Evolutionary conservation across 2,329 filamentous ascomycete genomes (phyloP).

Genomic region (Talaromyces verruculosus): DNA sequence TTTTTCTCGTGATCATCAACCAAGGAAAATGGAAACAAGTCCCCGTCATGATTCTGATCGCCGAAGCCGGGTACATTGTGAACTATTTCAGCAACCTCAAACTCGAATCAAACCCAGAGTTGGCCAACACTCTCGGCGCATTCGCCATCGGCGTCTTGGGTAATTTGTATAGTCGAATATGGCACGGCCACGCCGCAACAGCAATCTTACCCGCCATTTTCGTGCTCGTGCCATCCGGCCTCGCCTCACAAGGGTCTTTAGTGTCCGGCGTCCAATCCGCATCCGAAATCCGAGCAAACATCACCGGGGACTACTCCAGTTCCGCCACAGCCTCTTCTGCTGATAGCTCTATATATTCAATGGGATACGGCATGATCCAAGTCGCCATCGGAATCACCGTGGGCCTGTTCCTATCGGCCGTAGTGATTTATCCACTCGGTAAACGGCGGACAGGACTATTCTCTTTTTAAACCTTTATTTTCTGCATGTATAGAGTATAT

Average conservation of each 20-base stretch:
- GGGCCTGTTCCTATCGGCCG: constrained; percentile 47
- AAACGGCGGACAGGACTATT: constrained; percentile 49
- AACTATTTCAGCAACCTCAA: constrained; percentile 69
- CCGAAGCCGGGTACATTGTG: constrained; percentile 70
- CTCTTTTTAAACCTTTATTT: constrained; percentile 36
- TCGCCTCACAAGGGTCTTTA: constrained; percentile 58
- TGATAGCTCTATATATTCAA: constrained; percentile 45
- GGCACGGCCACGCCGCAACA: constrained; percentile 78
- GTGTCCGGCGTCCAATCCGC: constrained; percentile 59
- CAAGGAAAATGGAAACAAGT: constrained; percentile 78
- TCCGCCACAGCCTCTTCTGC: constrained; percentile 39
- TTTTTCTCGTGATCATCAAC: constrained; percentile 75
- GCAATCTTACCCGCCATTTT: constrained; percentile 87
- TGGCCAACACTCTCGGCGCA: constrained; percentile 75
- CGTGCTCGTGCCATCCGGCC: constrained; percentile 61
- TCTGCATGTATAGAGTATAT: not conserved
- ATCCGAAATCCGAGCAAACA: constrained; percentile 48
- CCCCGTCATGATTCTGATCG: constrained; percentile 73
- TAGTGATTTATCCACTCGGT: constrained; percentile 49
- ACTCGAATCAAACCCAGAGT: constrained; percentile 69
- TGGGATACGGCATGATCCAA: constrained; percentile 50
- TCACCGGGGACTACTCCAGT: constrained; percentile 33
- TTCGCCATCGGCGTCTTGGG: constrained; percentile 74
- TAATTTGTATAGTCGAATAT: constrained; percentile 70
- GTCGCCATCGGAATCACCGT: constrained; percentile 51